Base-by-base conservation (phyloP, 805 yeast genomes). In the Myxozyma neotropica region DNA sequence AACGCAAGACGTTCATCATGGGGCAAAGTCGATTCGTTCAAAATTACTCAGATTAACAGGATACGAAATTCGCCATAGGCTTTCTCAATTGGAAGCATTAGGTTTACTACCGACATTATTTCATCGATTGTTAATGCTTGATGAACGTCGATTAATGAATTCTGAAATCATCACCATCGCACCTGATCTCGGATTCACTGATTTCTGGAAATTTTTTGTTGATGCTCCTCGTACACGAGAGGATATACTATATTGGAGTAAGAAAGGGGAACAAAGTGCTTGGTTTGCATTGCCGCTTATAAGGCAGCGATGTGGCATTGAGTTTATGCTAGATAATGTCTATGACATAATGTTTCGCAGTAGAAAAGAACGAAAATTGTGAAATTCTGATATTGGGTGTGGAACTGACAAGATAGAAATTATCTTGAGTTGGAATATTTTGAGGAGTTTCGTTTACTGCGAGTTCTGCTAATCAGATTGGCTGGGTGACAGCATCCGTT, bases 231-330 rank as follows among this genome's bases (percentile, higher is more conserved):
- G 86, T 67, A 80, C 86, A 26, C 73, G 77, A 69, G 87, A 83
- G 58, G 91, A 89, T 71, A 86, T 91, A 23, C 87, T 90, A 4
- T 89, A 90, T 70, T 93, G 97, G 96, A 84, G 91, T 13, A 76
- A 81, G 53, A 89, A 92, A 33, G 99, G 99, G 4, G 97, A 93
- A 72, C 78, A 87, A 64, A 87, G 96, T 45, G 90, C 91, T 1
- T 94, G 98, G 98, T 96, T 96, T 0, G 81, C 89, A 53, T 78
- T 89, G 61, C 89, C 96, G 0, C 76, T 91, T 38, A 77, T 94
- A 31, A 86, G 91, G 84, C 87, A 96, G 0, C 78, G 99, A 48
- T 89, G 97, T 68, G 84, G 92, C 1, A 87, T 93, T 55, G 99
- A 93, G 76, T 89, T 87, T 74, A 87, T 91, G 26, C 77, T 93